These are phyloP conservation scores for Leccinum broughii DNA, from an alignment of 768 basidiomycete species.

Conservation along the genomic window DNA sequence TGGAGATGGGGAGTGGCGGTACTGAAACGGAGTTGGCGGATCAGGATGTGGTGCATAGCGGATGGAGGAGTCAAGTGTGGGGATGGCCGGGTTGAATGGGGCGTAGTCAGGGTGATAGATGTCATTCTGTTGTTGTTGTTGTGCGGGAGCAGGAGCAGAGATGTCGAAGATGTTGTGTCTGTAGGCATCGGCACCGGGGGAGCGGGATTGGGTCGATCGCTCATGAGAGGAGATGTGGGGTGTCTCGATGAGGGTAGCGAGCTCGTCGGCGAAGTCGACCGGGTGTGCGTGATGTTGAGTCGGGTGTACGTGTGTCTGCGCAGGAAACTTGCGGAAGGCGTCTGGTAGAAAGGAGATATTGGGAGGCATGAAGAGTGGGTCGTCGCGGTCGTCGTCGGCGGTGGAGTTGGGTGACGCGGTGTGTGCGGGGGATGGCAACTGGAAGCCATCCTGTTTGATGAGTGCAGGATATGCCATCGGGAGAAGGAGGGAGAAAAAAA, in stretches of 20 bases:
- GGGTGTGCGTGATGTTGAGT: slow-evolving; percentile 11
- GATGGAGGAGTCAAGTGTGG: slow-evolving; percentile 52
- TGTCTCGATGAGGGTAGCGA: slow-evolving; percentile 56
- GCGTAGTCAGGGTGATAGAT: slow-evolving; percentile 34
- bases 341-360: slow-evolving; percentile 51
- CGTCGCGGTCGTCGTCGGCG: slow-evolving; percentile 30
- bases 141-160: slow-evolving; percentile 44
- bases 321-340: slow-evolving; percentile 53
- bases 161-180: slow-evolving; percentile 66
- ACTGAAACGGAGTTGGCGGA: slow-evolving; percentile 23
- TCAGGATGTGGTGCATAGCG: slow-evolving; percentile 50
- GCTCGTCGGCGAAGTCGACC: slow-evolving; percentile 70
- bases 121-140: slow-evolving; percentile 30
- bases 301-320: slow-evolving; percentile 18
- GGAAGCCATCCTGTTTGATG: slow-evolving; percentile 75
- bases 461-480: slow-evolving; percentile 32
- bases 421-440: slow-evolving; percentile 50
- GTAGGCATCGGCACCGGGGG: slow-evolving; percentile 42
- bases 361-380: slow-evolving; percentile 46
- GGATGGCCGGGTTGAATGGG: slow-evolving; percentile 52
- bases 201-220: slow-evolving; percentile 44
- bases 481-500: neutral
- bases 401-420: slow-evolving; percentile 31
- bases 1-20: slow-evolving; percentile 32
- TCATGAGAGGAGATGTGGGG: slow-evolving; percentile 38